Evolutionary conservation across 805 yeast species (phyloP), one percentile per base, ranked within the genome.

Genomic region (Kazachstania psychrophila): DNA sequence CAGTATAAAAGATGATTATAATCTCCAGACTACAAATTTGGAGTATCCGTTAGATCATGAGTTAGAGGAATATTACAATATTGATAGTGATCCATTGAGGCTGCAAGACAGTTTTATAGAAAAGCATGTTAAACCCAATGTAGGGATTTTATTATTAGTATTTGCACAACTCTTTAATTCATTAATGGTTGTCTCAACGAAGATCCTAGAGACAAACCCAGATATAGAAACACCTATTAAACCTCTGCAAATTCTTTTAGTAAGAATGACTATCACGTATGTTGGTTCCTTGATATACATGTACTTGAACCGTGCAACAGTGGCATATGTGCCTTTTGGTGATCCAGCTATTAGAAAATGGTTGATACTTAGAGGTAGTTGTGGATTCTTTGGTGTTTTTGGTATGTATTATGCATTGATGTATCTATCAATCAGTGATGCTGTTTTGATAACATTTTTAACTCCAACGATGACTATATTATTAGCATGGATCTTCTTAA

Each of bases 361-460:
- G 47, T 60, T 86, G 40, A 52, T 73, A 0, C 31, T 72, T 4
- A 65, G 96, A 42, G 95, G 95, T 0, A 33, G 69, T 1, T 66
- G 75, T 12, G 96, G 96, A 5, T 83, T 77, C 47, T 55, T 80
- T 39, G 94, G 95, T 3, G 94, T 86, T 5, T 79, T 79, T 51
- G 79, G 89, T 4, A 65, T 82, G 52, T 87, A 84, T 56, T 83
- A 68, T 53, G 75, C 94, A 1, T 62, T 87, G 44, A 68, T 75
- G 61, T 83, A 80, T 49, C 65, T 87, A 31, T 72, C 84, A 34
- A 69, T 87, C 5, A 77, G 88, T 9, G 96, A 87, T 51, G 83
- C 94, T 0, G 78, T 84, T 1, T 79, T 82, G 12, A 78, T 87
- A 34, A 75, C 89, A 2, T 87, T 87, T 47, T 58, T 87, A 49